phyloP scores from a whole-genome alignment of 352 stramenopile species.

The Globisporangium rhizosaccharum region DNA sequence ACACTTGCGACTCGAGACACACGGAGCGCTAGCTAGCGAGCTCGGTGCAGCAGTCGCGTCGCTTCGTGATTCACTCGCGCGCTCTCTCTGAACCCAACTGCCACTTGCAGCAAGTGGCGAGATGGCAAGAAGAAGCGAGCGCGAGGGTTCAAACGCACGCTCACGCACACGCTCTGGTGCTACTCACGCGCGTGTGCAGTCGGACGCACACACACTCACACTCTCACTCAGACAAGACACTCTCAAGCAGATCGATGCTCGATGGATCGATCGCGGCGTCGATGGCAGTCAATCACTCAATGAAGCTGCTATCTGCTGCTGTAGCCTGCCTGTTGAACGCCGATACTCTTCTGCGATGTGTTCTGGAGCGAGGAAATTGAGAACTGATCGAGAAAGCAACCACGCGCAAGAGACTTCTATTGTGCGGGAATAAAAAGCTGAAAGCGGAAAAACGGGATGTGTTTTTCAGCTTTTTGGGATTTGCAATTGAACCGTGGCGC shows the following conservation, averaged over 20 bases:
- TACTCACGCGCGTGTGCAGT: neutral
- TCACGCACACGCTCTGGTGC: neutral
- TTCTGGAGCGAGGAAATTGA: constrained; percentile 37
- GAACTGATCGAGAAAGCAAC: constrained; percentile 28
- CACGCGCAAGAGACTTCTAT: neutral
- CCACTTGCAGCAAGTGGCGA: constrained; percentile 1
- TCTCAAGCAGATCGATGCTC: neutral
- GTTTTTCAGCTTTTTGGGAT: too few relatives aligned
- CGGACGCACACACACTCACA: too few relatives aligned
- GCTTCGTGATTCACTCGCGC: neutral
- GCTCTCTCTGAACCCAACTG: constrained; percentile 11
- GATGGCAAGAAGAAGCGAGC: neutral
- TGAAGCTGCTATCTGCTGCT: neutral
- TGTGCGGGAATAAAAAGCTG: constrained; percentile 16
- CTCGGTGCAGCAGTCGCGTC: neutral
- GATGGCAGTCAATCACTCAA: neutral
- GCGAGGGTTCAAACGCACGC: constrained; percentile 3
- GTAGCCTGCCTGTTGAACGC: neutral
- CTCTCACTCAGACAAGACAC: neutral
- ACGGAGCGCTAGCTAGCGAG: neutral
- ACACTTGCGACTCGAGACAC: too few relatives aligned
- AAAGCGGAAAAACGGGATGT: constrained; percentile 1
- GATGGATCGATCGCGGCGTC: neutral
- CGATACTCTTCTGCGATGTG: constrained; percentile 14
- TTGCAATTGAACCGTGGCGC: too few relatives aligned